Percentiles rank a stretch among this genome's conserved stretches.
These are phyloP conservation scores for Hsuehochloa calcarea DNA, from an alignment of 176 grass and related monocot species.

Conservation along the genomic window DNA sequence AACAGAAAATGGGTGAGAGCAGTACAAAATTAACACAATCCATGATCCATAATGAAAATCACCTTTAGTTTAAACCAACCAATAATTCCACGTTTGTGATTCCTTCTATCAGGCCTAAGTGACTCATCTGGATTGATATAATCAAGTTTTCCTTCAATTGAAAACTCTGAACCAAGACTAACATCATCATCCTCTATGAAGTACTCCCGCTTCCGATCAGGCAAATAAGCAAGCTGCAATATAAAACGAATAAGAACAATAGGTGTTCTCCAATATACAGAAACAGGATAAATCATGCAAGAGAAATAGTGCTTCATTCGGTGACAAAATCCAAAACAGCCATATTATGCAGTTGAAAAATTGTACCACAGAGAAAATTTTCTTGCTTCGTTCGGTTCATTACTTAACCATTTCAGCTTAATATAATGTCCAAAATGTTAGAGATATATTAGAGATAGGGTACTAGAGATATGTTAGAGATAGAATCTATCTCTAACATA, in stretches of 20 bases:
- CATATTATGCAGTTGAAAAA: background rate
- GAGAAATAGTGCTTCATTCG: constrained; percentile 10
- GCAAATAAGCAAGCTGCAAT: constrained; percentile 95
- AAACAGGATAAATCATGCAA: constrained; percentile 11
- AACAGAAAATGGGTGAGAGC: background rate
- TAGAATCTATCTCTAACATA: too few species aligned
- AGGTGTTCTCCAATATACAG: background rate
- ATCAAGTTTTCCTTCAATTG: constrained; percentile 71
- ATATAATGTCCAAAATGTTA: background rate
- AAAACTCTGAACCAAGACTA: constrained; percentile 87
- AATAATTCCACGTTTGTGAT: constrained; percentile 83
- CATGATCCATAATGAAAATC: constrained; percentile 17
- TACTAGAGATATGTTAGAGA: too few species aligned
- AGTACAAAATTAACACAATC: background rate
- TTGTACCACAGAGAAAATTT: constrained; percentile 1
- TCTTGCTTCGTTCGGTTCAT: background rate
- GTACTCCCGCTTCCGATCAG: constrained; percentile 83
- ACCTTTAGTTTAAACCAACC: constrained; percentile 98
- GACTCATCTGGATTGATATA: constrained; percentile 58
- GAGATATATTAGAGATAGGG: too few species aligned
- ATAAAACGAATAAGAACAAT: constrained; percentile 31
- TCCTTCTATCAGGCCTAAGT: constrained; percentile 74
- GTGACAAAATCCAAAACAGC: background rate
- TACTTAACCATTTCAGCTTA: constrained; percentile 6
- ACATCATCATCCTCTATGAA: constrained; percentile 64